phyloP scores from a whole-genome alignment of 805 yeast species.

The Blastobotrys mokoenaii region DNA sequence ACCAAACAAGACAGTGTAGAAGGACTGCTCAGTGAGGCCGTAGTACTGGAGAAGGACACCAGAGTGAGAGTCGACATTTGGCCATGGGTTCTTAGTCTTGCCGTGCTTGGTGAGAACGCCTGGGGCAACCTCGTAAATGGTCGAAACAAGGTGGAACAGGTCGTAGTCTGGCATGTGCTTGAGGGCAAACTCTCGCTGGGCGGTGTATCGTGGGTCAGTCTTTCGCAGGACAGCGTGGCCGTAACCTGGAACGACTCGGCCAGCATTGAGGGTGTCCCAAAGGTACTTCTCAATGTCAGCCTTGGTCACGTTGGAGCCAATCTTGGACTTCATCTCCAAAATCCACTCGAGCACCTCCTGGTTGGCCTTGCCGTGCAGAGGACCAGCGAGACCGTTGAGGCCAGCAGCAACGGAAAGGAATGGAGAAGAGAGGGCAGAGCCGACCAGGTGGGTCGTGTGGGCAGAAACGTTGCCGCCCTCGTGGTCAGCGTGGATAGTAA shows the following conservation, averaged over 20 bases:
- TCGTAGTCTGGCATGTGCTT: constrained; percentile 51
- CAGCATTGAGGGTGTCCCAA: constrained; percentile 63
- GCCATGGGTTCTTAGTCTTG: constrained; percentile 79
- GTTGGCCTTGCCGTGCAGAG: constrained; percentile 78
- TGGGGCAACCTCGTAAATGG: constrained; percentile 64
- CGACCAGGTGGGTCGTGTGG: constrained; percentile 74
- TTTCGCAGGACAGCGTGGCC: constrained; percentile 82
- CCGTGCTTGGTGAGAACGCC: constrained; percentile 69
- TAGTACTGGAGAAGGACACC: constrained; percentile 75
- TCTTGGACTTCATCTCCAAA: constrained; percentile 43
- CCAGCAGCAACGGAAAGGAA: constrained; percentile 72
- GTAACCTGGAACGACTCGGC: constrained; percentile 80
- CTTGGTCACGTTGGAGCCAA: constrained; percentile 31
- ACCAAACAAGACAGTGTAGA: constrained; percentile 77
- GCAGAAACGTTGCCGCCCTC: constrained; percentile 83
- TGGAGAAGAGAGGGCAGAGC: constrained; percentile 73
- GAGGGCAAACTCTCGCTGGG: constrained; percentile 62
- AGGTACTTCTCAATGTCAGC: constrained; percentile 54
- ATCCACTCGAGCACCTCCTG: constrained; percentile 78
- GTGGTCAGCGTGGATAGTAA: constrained; percentile 71
- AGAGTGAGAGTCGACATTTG: constrained; percentile 74
- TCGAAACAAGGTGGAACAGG: constrained; percentile 57
- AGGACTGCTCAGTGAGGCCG: constrained; percentile 63
- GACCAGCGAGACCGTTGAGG: constrained; percentile 77
- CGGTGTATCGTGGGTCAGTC: constrained; percentile 75